Conservation (phyloP, 805 yeast genomes). For the Starmera caribaea region DNA sequence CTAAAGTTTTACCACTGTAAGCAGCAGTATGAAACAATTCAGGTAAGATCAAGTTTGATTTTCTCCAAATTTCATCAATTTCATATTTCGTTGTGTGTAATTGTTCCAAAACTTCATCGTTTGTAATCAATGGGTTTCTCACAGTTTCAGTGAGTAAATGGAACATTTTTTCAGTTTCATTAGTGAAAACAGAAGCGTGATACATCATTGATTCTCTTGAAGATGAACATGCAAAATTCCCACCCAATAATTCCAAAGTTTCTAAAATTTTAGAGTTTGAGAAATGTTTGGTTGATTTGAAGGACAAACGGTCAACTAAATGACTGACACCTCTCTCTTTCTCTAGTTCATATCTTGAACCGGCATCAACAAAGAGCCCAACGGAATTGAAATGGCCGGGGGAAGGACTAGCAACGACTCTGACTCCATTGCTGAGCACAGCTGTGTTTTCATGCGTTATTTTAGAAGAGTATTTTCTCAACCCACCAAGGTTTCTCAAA, state of each 20-base stretch:
- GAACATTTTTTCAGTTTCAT: constrained; percentile 74
- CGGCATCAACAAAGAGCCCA: constrained; percentile 85
- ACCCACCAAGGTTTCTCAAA: too few species aligned
- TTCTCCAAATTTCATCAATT: constrained; percentile 69
- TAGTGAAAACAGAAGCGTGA: constrained; percentile 90
- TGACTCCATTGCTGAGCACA: constrained; percentile 51
- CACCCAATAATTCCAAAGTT: constrained; percentile 72
- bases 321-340: constrained; percentile 69
- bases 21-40: constrained; percentile 87
- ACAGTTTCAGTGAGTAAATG: constrained; percentile 71
- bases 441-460: too few species aligned
- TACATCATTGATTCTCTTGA: constrained; percentile 88
- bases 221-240: constrained; percentile 88
- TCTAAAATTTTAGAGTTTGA: constrained; percentile 66
- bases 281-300: constrained; percentile 53
- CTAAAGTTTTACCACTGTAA: constrained; percentile 61
- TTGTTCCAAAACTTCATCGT: constrained; percentile 67
- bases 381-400: constrained; percentile 90
- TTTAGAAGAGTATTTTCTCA: too few species aligned
- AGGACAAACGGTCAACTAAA: constrained; percentile 77
- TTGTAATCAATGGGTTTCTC: constrained; percentile 54
- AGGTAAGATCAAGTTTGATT: constrained; percentile 79
- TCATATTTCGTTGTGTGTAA: constrained; percentile 70
- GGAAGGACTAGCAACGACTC: constrained; percentile 73
- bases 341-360: constrained; percentile 71